Conservation (phyloP, 495 filamentous ascomycete genomes). For the Podospora didyma region DNA sequence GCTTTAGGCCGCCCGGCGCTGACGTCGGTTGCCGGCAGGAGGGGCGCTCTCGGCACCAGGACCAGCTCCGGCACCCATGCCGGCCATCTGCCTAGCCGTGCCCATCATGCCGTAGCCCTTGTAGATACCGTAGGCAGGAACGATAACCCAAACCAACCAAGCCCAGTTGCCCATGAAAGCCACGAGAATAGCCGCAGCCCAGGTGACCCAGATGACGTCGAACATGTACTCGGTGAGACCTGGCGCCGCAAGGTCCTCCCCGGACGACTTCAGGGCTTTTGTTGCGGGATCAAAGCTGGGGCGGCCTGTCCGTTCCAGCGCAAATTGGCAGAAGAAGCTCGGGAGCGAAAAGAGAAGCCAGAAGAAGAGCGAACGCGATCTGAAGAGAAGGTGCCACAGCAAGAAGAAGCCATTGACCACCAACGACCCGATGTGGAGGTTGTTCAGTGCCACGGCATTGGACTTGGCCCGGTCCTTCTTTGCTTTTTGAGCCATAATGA, state of each 20-base stretch:
- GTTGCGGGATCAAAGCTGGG: conserved; percentile 61
- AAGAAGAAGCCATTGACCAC: conserved; percentile 70
- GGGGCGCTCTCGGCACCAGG: conserved; percentile 19
- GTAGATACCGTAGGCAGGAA: conserved; percentile 68
- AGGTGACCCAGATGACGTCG: conserved; percentile 91
- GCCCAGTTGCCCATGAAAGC: conserved; percentile 69
- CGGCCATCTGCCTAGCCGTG: conserved; percentile 62
- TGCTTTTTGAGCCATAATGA: conserved; percentile 75
- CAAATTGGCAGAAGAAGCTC: conserved; percentile 71
- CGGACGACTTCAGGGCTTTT: conserved; percentile 65
- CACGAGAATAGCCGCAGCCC: conserved; percentile 61
- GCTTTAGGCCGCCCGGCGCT: conserved; percentile 34
- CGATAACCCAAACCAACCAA: conserved; percentile 68
- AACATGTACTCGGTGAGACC: conserved; percentile 97
- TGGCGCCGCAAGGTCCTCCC: conserved; percentile 83
- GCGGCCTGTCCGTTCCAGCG: conserved; percentile 76
- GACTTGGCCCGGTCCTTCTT: conserved; percentile 82
- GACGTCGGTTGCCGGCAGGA: conserved; percentile 46
- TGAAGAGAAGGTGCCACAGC: conserved; percentile 62
- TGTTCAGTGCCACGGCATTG: conserved; percentile 70
- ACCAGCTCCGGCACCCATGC: conserved; percentile 35
- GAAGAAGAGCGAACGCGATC: conserved; percentile 59
- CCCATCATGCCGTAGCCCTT: conserved; percentile 65
- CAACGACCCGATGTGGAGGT: conserved; percentile 72
- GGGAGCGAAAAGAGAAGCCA: conserved; percentile 74